These are phyloP conservation scores for Cladobotryum protrusum DNA, from an alignment of 2,329 filamentous ascomycete species.

Conservation along the genomic window DNA sequence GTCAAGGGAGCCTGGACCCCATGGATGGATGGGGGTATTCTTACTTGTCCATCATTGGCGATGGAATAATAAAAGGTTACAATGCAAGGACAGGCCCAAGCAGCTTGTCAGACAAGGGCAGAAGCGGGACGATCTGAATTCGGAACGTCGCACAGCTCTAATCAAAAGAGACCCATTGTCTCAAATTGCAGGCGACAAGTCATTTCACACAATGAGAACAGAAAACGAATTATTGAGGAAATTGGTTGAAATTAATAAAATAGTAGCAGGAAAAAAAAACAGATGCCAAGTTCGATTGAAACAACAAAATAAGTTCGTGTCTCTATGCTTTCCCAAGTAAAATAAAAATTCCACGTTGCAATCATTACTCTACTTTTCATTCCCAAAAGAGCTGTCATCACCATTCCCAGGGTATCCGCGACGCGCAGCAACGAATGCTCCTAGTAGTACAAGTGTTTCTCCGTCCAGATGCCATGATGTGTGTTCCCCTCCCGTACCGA, in stretches of 20 bases:
- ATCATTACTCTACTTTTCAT: constrained; percentile 9
- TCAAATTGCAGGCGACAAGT: constrained; percentile 11
- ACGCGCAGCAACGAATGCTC: constrained; percentile 10
- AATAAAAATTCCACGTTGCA: constrained; percentile 10
- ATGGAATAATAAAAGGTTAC: not conserved
- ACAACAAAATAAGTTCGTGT: constrained; percentile 2
- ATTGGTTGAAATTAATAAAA: not conserved
- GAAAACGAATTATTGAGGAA: not conserved
- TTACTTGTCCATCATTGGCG: no score
- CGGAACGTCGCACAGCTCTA: constrained; percentile 8
- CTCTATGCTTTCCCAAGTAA: constrained; percentile 6
- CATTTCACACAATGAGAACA: constrained; percentile 6
- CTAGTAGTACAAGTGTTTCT: constrained; percentile 6
- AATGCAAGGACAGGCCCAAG: not conserved
- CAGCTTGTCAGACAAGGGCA: constrained; percentile 22
- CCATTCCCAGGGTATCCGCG: constrained; percentile 12
- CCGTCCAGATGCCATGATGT: constrained; percentile 8
- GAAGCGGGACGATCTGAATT: constrained; percentile 11
- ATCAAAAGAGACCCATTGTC: constrained; percentile 9
- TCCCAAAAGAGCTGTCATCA: constrained; percentile 8
- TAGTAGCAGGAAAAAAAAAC: not conserved
- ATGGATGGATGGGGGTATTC: not conserved
- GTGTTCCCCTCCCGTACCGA: not conserved
- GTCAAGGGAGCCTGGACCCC: not conserved
- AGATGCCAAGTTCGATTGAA: not conserved